These are phyloP conservation scores for Arthromyces matolae DNA, from an alignment of 768 basidiomycete species.

Conservation along the genomic window DNA sequence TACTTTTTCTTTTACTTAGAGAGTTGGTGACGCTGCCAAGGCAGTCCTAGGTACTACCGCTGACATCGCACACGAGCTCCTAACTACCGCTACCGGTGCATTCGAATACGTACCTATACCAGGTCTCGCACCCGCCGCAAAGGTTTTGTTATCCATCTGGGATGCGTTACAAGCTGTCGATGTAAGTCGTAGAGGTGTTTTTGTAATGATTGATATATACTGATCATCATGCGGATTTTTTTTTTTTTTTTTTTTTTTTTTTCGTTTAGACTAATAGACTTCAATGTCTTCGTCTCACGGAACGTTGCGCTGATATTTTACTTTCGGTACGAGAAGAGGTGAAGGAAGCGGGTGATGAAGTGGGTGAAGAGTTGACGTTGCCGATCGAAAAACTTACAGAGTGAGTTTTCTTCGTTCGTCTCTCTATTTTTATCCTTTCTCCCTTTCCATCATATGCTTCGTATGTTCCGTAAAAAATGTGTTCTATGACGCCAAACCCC, in stretches of 20 bases:
- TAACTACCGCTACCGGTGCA: conserved; percentile 38
- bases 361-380: conserved; percentile 43
- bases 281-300: conserved; percentile 65
- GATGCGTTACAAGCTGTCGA: conserved; percentile 56
- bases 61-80: conserved; percentile 42
- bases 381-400: conserved; percentile 51
- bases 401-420: conserved; percentile 28
- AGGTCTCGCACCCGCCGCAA: conserved; percentile 50
- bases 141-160: conserved; percentile 60
- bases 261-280: conserved; percentile 56
- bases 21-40: conserved; percentile 34
- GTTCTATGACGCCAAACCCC: too few relatives aligned
- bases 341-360: conserved; percentile 48
- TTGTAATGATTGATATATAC: too few relatives aligned
- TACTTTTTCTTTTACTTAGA: conserved; percentile 11
- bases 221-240: too few relatives aligned
- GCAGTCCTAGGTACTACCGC: conserved; percentile 39
- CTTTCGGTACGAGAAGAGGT: conserved; percentile 63
- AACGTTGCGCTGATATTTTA: conserved; percentile 68
- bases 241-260: neutral
- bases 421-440: too few relatives aligned
- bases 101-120: conserved; percentile 51
- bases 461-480: too few relatives aligned
- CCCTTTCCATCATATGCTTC: too few relatives aligned
- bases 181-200: conserved; percentile 34